Evolutionary conservation across 1,284 basidiomycete species (phyloP).

Genomic region (Apiotrichum sp.): DNA sequence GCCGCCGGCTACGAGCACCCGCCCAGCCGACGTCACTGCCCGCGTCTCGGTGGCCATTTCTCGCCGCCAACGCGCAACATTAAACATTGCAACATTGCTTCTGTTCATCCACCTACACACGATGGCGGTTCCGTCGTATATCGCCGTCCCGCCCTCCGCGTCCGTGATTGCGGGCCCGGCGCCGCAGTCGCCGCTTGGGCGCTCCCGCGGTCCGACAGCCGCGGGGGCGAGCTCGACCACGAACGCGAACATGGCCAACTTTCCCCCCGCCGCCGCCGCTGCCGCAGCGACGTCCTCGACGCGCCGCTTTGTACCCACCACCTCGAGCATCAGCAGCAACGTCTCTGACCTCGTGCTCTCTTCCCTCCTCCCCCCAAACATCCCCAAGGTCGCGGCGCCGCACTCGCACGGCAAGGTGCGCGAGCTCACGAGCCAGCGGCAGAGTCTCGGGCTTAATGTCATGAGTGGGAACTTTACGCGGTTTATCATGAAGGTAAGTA

Average conservation of each 20-base stretch:
- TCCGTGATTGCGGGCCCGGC: constrained; percentile 6
- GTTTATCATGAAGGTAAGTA: constrained; percentile 41
- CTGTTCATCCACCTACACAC: background rate
- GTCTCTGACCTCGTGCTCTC: constrained; percentile 41
- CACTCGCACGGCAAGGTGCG: constrained; percentile 10
- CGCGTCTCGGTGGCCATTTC: no score
- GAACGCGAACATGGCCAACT: background rate
- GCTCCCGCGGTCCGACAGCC: background rate
- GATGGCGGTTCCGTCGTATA: constrained; percentile 15
- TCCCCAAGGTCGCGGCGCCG: constrained; percentile 31
- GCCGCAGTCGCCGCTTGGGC: background rate
- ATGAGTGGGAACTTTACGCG: constrained; percentile 45
- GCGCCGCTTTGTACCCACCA: constrained; percentile 23
- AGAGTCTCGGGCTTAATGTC: constrained; percentile 37
- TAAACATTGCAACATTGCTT: background rate
- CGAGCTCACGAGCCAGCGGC: constrained; percentile 39
- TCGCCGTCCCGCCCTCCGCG: constrained; percentile 17
- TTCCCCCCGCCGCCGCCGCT: constrained; percentile 11
- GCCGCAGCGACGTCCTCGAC: background rate
- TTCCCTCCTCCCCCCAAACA: constrained; percentile 35
- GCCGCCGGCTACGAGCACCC: no score
- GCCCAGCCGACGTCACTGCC: constrained; percentile 1
- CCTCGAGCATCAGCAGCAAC: constrained; percentile 28
- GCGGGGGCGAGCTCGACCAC: background rate
- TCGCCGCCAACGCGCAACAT: background rate